phyloP scores from a whole-genome alignment of 2,329 filamentous ascomycete genomes.

The Dissoconium aciculare region DNA sequence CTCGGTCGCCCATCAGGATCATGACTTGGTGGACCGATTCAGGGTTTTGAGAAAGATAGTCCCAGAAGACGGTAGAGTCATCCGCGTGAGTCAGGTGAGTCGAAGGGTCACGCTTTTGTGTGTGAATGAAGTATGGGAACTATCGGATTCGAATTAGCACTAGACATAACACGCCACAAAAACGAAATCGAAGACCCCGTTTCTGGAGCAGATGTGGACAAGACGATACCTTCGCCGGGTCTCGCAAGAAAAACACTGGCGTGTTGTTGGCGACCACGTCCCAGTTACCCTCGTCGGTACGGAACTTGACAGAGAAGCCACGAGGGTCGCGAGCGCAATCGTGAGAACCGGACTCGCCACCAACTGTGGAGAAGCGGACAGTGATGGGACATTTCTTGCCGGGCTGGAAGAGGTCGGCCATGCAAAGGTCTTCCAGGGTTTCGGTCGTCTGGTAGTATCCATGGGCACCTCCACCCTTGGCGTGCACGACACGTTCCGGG shows the following conservation, averaged over 20 bases:
- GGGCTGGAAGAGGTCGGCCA: constrained; percentile 37
- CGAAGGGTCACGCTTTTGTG: constrained; percentile 58
- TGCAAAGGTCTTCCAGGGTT: constrained; percentile 31
- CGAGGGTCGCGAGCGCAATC: constrained; percentile 58
- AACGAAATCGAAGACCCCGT: too few species aligned
- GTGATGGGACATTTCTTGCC: constrained; percentile 56
- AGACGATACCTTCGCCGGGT: constrained; percentile 60
- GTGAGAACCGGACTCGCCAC: constrained; percentile 55
- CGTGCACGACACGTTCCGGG: constrained; percentile 37
- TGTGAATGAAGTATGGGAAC: constrained; percentile 60
- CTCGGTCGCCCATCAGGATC: constrained; percentile 40
- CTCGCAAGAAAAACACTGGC: constrained; percentile 60
- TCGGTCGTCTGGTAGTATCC: constrained; percentile 35
- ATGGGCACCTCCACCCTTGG: constrained; percentile 36
- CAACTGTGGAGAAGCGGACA: constrained; percentile 60
- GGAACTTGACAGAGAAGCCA: constrained; percentile 60
- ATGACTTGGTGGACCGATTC: constrained; percentile 41
- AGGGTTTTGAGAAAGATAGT: constrained; percentile 40
- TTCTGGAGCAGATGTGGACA: too few species aligned
- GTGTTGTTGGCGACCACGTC: constrained; percentile 61
- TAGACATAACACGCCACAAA: too few species aligned
- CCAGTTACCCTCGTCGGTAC: constrained; percentile 60
- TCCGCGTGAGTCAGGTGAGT: constrained; percentile 54
- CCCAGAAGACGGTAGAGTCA: constrained; percentile 54
- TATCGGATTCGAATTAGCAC: too few species aligned